A percentile compares a stretch with the other conserved stretches of the same genome.
Evolutionary conservation across 768 basidiomycete species (phyloP).

Genomic region (Amanita thiersii): DNA sequence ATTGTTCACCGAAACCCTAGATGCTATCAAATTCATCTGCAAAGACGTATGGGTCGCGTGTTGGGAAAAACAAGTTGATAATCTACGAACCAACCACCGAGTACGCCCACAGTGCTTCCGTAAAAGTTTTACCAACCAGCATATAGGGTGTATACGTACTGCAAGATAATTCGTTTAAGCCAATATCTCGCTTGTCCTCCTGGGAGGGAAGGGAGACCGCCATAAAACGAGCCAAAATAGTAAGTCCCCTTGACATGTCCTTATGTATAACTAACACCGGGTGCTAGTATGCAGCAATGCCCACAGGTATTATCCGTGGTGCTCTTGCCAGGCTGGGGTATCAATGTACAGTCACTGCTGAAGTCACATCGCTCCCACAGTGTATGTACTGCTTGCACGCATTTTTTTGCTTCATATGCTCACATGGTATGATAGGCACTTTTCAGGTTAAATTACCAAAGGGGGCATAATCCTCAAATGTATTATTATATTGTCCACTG

Average conservation of each 20-base stretch:
- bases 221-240: slow-evolving; percentile 60
- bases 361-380: slow-evolving; percentile 77
- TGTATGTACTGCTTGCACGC: slow-evolving; percentile 35
- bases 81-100: slow-evolving; percentile 89
- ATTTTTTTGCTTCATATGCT: slow-evolving; percentile 3
- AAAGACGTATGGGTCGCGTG: slow-evolving; percentile 92
- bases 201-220: slow-evolving; percentile 74
- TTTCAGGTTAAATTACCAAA: slow-evolving; percentile 80
- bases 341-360: slow-evolving; percentile 66
- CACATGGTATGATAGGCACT: slow-evolving; percentile 60
- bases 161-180: slow-evolving; percentile 87
- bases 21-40: slow-evolving; percentile 91
- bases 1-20: slow-evolving; percentile 76
- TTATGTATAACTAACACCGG: neutral
- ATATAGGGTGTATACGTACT: slow-evolving; percentile 85
- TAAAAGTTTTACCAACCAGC: neutral
- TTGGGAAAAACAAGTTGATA: slow-evolving; percentile 95
- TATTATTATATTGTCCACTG: too few species aligned
- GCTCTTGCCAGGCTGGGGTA: slow-evolving; percentile 74
- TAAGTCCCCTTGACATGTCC: slow-evolving; percentile 18
- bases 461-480: too few species aligned
- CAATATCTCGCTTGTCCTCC: slow-evolving; percentile 73
- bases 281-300: slow-evolving; percentile 68
- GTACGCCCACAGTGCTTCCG: slow-evolving; percentile 32
- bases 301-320: slow-evolving; percentile 79